These are phyloP conservation scores for Aphanoascus verrucosus DNA, from an alignment of 2,329 filamentous ascomycete genomes.

Conservation along the genomic window DNA sequence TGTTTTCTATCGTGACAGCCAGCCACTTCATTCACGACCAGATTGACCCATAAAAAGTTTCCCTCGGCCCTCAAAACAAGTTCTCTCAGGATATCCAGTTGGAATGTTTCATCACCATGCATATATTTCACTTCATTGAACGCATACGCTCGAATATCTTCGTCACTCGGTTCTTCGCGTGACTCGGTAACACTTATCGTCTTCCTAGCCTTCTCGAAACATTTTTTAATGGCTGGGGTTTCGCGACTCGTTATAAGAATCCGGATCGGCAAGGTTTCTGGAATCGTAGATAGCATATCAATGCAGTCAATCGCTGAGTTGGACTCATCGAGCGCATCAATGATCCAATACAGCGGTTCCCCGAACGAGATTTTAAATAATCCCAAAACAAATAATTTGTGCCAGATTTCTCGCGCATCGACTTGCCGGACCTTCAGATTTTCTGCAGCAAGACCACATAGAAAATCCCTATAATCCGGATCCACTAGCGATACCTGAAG, in stretches of 20 bases:
- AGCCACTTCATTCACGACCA: slow-evolving; percentile 14
- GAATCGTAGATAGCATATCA: slow-evolving; percentile 21
- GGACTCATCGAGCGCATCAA: slow-evolving; percentile 34
- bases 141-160: slow-evolving; percentile 14
- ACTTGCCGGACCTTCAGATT: slow-evolving; percentile 20
- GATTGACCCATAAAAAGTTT: slow-evolving; percentile 18
- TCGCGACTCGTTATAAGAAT: slow-evolving; percentile 26
- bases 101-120: slow-evolving; percentile 5
- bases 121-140: slow-evolving; percentile 13
- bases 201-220: slow-evolving; percentile 4
- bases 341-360: slow-evolving; percentile 29
- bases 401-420: slow-evolving; percentile 24
- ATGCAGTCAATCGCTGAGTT: slow-evolving; percentile 23
- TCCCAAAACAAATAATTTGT: slow-evolving; percentile 24
- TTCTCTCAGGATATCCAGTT: slow-evolving; percentile 2
- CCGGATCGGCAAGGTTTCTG: slow-evolving; percentile 19
- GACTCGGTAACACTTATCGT: background rate
- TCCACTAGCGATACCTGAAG: slow-evolving; percentile 21
- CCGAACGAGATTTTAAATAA: slow-evolving; percentile 21
- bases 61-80: slow-evolving; percentile 15
- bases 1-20: slow-evolving; percentile 15
- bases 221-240: background rate
- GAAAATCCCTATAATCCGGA: slow-evolving; percentile 14
- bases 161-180: background rate
- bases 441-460: slow-evolving; percentile 21